phyloP scores from a whole-genome alignment of 2,329 filamentous ascomycete species.

The Stagonosporopsis chrysanthemi region DNA sequence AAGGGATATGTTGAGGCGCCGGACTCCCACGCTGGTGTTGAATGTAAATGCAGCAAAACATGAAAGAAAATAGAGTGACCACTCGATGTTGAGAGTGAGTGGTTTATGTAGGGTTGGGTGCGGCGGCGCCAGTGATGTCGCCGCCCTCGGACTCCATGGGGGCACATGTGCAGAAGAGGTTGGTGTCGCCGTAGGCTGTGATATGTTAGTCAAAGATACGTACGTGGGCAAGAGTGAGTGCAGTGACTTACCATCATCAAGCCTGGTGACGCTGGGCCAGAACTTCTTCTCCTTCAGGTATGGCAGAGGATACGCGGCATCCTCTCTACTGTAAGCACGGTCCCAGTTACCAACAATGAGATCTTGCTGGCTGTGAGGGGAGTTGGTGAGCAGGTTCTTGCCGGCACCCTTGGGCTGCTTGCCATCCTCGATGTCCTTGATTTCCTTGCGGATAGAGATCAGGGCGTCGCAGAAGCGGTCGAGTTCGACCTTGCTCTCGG shows the following conservation, averaged over 20 bases:
- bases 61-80: neutral
- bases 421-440: conserved; percentile 82
- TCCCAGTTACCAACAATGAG: conserved; percentile 80
- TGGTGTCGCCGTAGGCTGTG: conserved; percentile 84
- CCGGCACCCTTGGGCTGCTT: conserved; percentile 68
- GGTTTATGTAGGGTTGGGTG: conserved; percentile 42
- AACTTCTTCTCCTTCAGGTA: conserved; percentile 96
- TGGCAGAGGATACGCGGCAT: conserved; percentile 84
- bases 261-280: conserved; percentile 86
- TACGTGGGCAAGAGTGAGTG: neutral
- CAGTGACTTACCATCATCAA: conserved; percentile 78
- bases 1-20: conserved; percentile 24
- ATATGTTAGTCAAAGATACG: conserved; percentile 39
- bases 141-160: conserved; percentile 67
- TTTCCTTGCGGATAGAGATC: conserved; percentile 85
- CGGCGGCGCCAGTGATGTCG: conserved; percentile 44
- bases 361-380: conserved; percentile 86
- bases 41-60: conserved; percentile 20
- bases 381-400: conserved; percentile 85
- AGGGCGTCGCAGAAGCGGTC: conserved; percentile 93
- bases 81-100: conserved; percentile 15
- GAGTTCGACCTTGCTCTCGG: conserved; percentile 88
- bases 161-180: conserved; percentile 93
- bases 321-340: conserved; percentile 79
- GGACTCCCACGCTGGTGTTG: conserved; percentile 24